phyloP scores from a whole-genome alignment of 2,329 filamentous ascomycete genomes.

The Xylaria sp. region DNA sequence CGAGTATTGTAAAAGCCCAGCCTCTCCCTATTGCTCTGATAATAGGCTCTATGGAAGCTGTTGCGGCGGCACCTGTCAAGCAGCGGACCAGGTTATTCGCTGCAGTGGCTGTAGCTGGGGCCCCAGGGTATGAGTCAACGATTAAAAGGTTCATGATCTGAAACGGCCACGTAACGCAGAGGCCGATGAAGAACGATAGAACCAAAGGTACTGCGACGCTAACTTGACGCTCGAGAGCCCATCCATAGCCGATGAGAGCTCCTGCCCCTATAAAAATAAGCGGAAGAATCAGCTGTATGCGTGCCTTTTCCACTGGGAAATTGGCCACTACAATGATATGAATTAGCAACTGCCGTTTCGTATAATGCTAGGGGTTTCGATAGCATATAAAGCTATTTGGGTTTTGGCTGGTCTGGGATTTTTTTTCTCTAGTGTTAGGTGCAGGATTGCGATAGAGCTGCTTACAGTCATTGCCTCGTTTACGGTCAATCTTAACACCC shows the following conservation, averaged over 20 bases:
- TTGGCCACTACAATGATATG: slow-evolving; percentile 48
- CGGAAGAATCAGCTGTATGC: slow-evolving; percentile 65
- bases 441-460: slow-evolving; percentile 2
- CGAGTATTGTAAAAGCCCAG: slow-evolving; percentile 71
- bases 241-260: slow-evolving; percentile 66
- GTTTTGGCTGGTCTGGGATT: background rate
- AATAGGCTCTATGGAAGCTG: slow-evolving; percentile 69
- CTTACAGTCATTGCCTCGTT: slow-evolving; percentile 61
- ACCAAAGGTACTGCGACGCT: slow-evolving; percentile 66
- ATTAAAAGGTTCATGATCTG: slow-evolving; percentile 71
- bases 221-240: slow-evolving; percentile 63
- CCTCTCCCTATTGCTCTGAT: slow-evolving; percentile 67
- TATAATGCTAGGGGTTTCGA: background rate
- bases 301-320: slow-evolving; percentile 66
- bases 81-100: slow-evolving; percentile 74
- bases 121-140: slow-evolving; percentile 70
- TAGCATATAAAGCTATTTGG: background rate
- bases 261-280: slow-evolving; percentile 65
- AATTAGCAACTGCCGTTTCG: slow-evolving; percentile 15
- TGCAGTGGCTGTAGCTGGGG: slow-evolving; percentile 71
- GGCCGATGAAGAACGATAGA: slow-evolving; percentile 66
- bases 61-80: slow-evolving; percentile 67
- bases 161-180: slow-evolving; percentile 70
- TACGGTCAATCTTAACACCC: slow-evolving; percentile 69
- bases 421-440: background rate